These are phyloP conservation scores for Schizochytrium sp. DNA, from an alignment of 108 stramenopile species.

Conservation along the genomic window DNA sequence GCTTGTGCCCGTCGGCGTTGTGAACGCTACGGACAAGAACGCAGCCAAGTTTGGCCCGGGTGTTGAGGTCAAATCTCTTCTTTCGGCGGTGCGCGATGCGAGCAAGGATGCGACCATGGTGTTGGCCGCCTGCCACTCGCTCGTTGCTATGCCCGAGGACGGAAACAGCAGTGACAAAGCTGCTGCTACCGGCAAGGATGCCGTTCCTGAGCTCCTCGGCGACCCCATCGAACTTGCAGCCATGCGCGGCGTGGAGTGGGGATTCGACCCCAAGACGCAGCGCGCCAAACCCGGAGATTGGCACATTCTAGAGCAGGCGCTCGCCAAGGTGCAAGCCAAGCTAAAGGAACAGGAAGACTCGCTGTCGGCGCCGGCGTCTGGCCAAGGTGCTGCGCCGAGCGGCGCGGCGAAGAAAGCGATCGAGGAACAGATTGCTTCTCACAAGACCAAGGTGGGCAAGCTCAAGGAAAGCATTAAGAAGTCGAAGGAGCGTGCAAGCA, in stretches of 20 bases:
- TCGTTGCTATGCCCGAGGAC: neutral
- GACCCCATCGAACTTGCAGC: slow-evolving; percentile 89
- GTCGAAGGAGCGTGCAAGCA: neutral
- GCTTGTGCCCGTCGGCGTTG: slow-evolving; percentile 71
- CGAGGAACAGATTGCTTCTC: neutral
- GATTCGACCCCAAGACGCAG: slow-evolving; percentile 18
- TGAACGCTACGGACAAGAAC: neutral
- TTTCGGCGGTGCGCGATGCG: neutral
- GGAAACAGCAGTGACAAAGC: neutral
- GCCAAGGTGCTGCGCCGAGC: neutral
- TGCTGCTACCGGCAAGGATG: neutral
- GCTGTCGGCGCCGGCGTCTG: neutral
- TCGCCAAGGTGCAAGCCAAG: neutral
- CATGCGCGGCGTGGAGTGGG: slow-evolving; percentile 66
- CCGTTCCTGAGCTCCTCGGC: slow-evolving; percentile 54
- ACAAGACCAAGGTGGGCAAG: neutral
- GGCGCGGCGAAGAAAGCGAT: neutral
- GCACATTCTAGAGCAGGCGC: neutral
- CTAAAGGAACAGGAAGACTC: neutral
- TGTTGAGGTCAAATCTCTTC: neutral
- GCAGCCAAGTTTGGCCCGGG: neutral
- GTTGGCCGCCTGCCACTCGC: slow-evolving; percentile 78
- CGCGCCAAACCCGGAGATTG: neutral
- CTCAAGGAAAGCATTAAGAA: neutral
- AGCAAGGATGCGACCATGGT: slow-evolving; percentile 56